Evolutionary conservation across 495 filamentous ascomycete species (phyloP), one percentile per base, ranked within the genome.

Genomic region (Talaromyces ruber): DNA sequence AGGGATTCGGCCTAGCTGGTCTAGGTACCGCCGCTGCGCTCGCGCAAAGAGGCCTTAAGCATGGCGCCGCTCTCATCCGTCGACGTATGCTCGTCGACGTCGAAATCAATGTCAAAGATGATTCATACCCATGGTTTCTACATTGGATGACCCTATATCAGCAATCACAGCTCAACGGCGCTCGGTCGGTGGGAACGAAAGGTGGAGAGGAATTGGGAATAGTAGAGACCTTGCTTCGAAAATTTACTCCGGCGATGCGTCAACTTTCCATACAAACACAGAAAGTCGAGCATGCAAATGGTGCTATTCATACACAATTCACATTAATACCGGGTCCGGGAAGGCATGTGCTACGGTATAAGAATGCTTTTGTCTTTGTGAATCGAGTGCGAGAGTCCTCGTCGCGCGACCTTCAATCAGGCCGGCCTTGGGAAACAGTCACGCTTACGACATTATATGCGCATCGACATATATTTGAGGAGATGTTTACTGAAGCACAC

Each of bases 101-200:
- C 65, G 95, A 98, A 72, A 97, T 98, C 71, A 92, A 86, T 68
- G 89, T 89, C 68, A 89, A 91, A 67, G 94, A 98, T 71, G 87
- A 92, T 56, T 91, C 93, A 12, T 98, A 98, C 72, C 86, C 84
- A 60, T 98, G 94, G 93, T 85, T 98, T 37, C 82, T 98, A 4
- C 84, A 90, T 45, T 98, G 95, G 93, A 90, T 98, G 76, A 90
- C 92, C 16, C 78, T 88, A 29, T 93, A 92, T 61, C 90, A 93
- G 51, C 76, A 79, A 62, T 76, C 79, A 34, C 83, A 84, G 64
- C 66, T 82, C 54, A 70, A 67, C 47, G 62, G 79, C 68, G 58
- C 74, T 73, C 66, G 69, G 59, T 61, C 70, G 16, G 65, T 69
- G n/a, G 68, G 72, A 47, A 70, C 69, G 58, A 64, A 26, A 37